A percentile compares a stretch with the other conserved stretches of the same genome.
phyloP scores from a whole-genome alignment of 108 stramenopile species.

The Craspedostauros australis region DNA sequence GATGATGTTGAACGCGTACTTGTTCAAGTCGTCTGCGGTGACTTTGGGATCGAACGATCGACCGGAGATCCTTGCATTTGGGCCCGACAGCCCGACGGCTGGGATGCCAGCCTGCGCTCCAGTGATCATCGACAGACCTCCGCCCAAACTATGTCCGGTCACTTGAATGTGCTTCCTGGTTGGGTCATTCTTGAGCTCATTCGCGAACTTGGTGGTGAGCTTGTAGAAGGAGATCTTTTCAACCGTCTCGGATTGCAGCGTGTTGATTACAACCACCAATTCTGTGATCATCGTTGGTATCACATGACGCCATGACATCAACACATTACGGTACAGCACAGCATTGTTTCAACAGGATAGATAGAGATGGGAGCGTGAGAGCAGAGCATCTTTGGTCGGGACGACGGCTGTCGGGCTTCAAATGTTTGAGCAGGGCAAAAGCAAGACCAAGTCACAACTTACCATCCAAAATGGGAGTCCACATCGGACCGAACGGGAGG shows the following conservation, averaged over 20 bases:
- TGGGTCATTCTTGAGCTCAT: constrained; percentile 9
- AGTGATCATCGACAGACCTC: constrained; percentile 71
- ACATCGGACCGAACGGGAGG: constrained; percentile 55
- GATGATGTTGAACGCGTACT: constrained; percentile 74
- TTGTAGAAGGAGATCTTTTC: constrained; percentile 39
- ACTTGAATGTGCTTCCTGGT: constrained; percentile 2
- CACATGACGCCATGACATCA: constrained; percentile 3
- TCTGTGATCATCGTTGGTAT: constrained; percentile 13
- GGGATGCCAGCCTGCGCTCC: constrained; percentile 65
- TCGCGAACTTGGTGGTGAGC: constrained; percentile 29
- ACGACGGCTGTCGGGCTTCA: too few species aligned
- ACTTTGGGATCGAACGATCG: constrained; percentile 56
- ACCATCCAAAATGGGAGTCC: constrained; percentile 49
- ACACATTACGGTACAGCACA: too few species aligned
- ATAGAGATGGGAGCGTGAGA: too few species aligned
- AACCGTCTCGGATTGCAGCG: constrained; percentile 20
- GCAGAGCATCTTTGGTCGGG: too few species aligned
- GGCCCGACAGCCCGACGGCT: constrained; percentile 67
- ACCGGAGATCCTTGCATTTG: constrained; percentile 56
- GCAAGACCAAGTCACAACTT: background rate
- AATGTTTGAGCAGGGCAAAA: too few species aligned
- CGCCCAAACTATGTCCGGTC: constrained; percentile 17
- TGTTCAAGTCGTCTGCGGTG: constrained; percentile 37
- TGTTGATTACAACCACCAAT: constrained; percentile 15
- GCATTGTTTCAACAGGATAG: too few species aligned